Evolutionary conservation across 2,329 filamentous ascomycete species (phyloP).

Genomic region (Penicillium sp.): DNA sequence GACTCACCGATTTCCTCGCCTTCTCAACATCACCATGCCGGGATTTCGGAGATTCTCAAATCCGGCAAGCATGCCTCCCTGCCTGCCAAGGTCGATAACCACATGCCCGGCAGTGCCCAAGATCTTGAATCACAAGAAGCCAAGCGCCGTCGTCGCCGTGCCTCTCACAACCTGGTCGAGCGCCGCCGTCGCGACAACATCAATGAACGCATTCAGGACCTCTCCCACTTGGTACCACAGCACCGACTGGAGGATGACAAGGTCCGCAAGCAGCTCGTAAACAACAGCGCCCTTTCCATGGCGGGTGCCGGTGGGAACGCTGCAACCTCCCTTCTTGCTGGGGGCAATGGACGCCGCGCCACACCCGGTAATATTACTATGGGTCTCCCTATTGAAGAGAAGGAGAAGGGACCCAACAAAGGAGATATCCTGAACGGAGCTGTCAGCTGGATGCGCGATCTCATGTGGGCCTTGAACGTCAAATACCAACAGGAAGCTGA

Average conservation of each 20-base stretch:
- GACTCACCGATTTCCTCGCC: conserved; percentile 90
- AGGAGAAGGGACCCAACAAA: conserved; percentile 98
- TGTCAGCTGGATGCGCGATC: conserved; percentile 93
- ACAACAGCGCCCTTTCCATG: conserved; percentile 84
- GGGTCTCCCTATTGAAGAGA: conserved; percentile 89
- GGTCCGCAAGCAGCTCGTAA: conserved; percentile 90
- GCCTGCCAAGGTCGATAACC: conserved; percentile 74
- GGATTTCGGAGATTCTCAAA: conserved; percentile 86
- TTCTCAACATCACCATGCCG: conserved; percentile 57
- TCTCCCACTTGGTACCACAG: conserved; percentile 86
- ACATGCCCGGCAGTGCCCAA: conserved; percentile 40
- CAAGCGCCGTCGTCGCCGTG: conserved; percentile 84
- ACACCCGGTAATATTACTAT: conserved; percentile 84
- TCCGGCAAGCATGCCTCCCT: conserved; percentile 81
- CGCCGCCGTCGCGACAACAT: conserved; percentile 94
- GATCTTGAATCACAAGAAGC: conserved; percentile 81
- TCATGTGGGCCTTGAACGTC: conserved; percentile 94
- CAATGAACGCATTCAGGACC: conserved; percentile 95
- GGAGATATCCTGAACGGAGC: conserved; percentile 97
- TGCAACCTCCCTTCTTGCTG: conserved; percentile 84
- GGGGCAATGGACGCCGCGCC: conserved; percentile 77
- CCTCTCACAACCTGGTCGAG: conserved; percentile 96
- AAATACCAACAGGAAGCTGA: conserved; percentile 89
- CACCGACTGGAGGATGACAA: conserved; percentile 97
- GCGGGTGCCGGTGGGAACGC: conserved; percentile 58